Percentiles rank a stretch among this genome's conserved stretches.
Evolutionary conservation across 257 asterid genomes (phyloP).

Genomic region (Solanum gandarillasii): DNA sequence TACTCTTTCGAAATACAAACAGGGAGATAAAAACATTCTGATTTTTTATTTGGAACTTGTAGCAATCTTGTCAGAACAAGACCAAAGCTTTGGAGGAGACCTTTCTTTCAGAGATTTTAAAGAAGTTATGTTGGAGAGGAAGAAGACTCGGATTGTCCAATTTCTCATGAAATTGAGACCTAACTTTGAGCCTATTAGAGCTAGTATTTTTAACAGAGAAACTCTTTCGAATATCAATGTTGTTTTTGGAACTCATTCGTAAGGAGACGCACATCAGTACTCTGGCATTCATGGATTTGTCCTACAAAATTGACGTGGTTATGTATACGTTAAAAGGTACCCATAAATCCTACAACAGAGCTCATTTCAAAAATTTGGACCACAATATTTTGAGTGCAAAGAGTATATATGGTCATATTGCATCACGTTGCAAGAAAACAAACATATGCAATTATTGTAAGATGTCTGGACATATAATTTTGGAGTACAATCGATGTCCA

Average conservation of each 20-base stretch:
- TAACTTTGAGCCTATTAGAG: neutral
- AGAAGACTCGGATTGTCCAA: neutral
- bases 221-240: neutral
- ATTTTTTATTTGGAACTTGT: neutral
- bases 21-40: neutral
- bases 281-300: neutral
- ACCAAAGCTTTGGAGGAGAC: neutral
- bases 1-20: neutral
- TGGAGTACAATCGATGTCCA: neutral
- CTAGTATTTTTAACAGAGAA: neutral
- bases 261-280: neutral
- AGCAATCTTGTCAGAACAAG: neutral
- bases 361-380: too few species aligned
- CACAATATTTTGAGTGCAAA: neutral
- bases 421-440: neutral
- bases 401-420: neutral
- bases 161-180: neutral
- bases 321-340: neutral
- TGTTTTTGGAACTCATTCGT: neutral
- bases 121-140: neutral
- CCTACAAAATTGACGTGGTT: too few species aligned
- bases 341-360: neutral
- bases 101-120: neutral
- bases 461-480: neutral
- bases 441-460: neutral